Base-by-base conservation (phyloP, 192 early-diverging fungal species). In the Backusella sp. region DNA sequence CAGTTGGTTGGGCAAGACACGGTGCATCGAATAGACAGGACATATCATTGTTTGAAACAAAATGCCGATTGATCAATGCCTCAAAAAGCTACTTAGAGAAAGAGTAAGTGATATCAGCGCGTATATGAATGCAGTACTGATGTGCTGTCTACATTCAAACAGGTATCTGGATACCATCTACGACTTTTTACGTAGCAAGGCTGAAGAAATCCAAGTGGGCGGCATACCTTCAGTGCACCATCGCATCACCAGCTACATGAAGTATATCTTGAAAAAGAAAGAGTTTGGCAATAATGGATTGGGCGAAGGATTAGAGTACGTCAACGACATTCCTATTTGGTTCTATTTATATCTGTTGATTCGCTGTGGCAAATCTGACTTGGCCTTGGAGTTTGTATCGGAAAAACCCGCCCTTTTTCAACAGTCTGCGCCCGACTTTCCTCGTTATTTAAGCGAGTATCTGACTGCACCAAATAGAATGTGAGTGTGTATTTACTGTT, bases 311-410 rank as follows among this genome's bases (percentile, higher is more conserved):
- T 28, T 75, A 3, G 59, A 86, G 80, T 73, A 77, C 44, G 68
- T 77, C 41, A 78, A 88, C 52, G 84, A 83, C 46, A 84, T 87
- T 68, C 89, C 96, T 0, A 87, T 95, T 52, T 99, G 97, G 96
- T 96, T 94, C 0, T 91, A 95, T 77, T 84, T 97, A 71, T 99
- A 87, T 76, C 88, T 88, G 73, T 82, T 97, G 1, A 86, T 96
- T 26, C 90, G 97, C 36, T 88, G 85, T 66, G 97, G 97, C 0
- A 77, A 92, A 66, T 70, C 77, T 19, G 73, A 89, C 2, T 92
- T 96, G 52, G 93, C 95, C 4, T 77, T 92, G 5, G 80, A 88
- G 41, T 96, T 90, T 77, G 90, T 89, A 28, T 75, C 81, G 28
- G 85, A 87, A 9, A 84, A 90, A 78, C 79, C 88, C 70, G 73